These are phyloP conservation scores for Leptographium procerum DNA, from an alignment of 2,329 filamentous ascomycete species.

Conservation along the genomic window DNA sequence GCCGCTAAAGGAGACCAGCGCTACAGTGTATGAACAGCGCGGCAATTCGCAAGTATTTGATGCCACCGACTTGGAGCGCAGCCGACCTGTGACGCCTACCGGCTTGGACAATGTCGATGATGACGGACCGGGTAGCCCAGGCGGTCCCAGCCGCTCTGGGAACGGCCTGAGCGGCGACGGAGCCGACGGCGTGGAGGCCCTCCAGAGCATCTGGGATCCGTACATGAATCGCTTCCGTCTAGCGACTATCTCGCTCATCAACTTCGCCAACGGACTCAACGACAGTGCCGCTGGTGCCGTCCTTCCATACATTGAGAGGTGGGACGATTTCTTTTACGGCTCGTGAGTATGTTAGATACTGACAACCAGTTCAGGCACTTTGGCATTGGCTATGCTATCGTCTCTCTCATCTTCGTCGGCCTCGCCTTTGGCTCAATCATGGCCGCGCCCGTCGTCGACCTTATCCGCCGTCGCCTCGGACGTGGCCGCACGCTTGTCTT, in stretches of 20 bases:
- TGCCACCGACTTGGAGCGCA: constrained; percentile 37
- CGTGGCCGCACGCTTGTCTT: constrained; percentile 52
- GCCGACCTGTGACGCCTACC: constrained; percentile 35
- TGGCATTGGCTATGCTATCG: constrained; percentile 62
- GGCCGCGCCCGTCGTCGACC: constrained; percentile 59
- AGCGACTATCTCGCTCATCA: constrained; percentile 50
- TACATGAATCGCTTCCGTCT: constrained; percentile 62
- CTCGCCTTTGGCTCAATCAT: constrained; percentile 67
- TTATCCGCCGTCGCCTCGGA: constrained; percentile 50
- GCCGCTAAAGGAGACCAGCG: constrained; percentile 17
- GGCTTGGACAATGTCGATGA: constrained; percentile 3
- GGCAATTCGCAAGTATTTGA: constrained; percentile 7
- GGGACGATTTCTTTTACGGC: constrained; percentile 10
- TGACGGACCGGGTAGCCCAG: constrained; percentile 8
- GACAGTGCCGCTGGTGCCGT: constrained; percentile 68
- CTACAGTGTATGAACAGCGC: background rate
- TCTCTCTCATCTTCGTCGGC: constrained; percentile 72
- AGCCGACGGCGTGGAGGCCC: constrained; percentile 28
- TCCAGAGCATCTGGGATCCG: constrained; percentile 48
- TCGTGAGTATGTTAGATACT: background rate
- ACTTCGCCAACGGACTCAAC: constrained; percentile 58
- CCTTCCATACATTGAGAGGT: constrained; percentile 68
- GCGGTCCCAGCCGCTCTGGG: background rate
- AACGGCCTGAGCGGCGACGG: constrained; percentile 6
- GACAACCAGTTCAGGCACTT: constrained; percentile 40